Base-by-base conservation (phyloP, 495 filamentous ascomycete species). In the Penicillium canescens region DNA sequence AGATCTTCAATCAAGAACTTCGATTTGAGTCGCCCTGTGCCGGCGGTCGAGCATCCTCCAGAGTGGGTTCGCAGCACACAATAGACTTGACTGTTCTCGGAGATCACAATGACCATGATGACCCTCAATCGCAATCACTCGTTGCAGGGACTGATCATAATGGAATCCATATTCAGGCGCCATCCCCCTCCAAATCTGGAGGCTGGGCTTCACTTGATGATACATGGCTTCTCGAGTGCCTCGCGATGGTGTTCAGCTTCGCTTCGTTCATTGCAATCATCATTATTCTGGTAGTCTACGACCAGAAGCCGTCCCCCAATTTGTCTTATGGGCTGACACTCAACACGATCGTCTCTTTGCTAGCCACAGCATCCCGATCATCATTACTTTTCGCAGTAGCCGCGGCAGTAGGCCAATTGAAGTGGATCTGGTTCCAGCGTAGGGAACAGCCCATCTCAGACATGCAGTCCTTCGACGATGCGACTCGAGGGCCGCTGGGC, bases 401-500 rank as follows among this genome's bases (percentile, higher is more conserved):
- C 3, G 56, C 59, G 13, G 55, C 51, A 6, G 47, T 73, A 11
- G 54, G 71, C 18, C 71, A 77, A 49, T 44, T 73, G 28, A 75
- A 73, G 61, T 72, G 74, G 74, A 55, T 54, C 16, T 64, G 61
- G 58, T 70, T 71, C 42, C 52, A 54, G 18, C 50, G 38, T 4
- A 28, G 53, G 34, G 45, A 54, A 13, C 57, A 61, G 16, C 60
- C 37, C 10, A 46, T 78, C 3, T 13, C 54, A 4, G 54, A 58
- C 4, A 59, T 74, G 39, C 56, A 71, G 44, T 36, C 56, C 6
- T 70, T 72, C 39, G 73, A 76, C 42, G 56, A 60, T 13, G 72
- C 75, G 1, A 73, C 67, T 40, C 61, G 74, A 3, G 75, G 75
- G 1, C 70, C 70, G 0, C 66, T 62, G 54, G 74, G 75, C 0